Conservation (phyloP, 2,329 filamentous ascomycete species). For the Colletotrichum noveboracense region DNA sequence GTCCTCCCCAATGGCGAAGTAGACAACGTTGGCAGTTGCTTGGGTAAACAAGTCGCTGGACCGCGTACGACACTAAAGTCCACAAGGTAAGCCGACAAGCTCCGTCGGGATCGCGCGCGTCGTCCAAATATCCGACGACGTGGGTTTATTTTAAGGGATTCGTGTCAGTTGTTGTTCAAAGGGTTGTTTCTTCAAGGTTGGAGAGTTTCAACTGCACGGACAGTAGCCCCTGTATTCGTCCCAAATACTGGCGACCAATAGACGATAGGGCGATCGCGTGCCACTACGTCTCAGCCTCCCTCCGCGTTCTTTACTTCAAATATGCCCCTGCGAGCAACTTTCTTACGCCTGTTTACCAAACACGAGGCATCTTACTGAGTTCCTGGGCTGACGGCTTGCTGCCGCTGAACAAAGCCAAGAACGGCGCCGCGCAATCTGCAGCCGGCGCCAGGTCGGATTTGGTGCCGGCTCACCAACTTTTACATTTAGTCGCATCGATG, state of each 20-base stretch:
- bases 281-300: conserved; percentile 5
- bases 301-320: background rate
- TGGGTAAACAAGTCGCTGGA: background rate
- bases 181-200: conserved; percentile 11
- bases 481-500: background rate
- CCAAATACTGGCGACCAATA: conserved; percentile 9
- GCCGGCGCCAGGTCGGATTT: background rate
- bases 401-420: background rate
- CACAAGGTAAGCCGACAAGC: background rate
- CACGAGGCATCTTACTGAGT: background rate
- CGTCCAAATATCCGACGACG: background rate
- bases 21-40: background rate
- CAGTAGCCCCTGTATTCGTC: conserved; percentile 18
- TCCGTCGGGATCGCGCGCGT: background rate
- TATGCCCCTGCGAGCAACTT: background rate
- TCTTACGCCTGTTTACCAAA: background rate
- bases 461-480: background rate
- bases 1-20: background rate
- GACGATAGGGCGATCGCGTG: conserved; percentile 6
- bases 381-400: background rate
- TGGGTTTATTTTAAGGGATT: background rate
- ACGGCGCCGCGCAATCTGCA: background rate
- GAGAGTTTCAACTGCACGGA: conserved; percentile 16
- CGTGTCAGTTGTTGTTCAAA: background rate
- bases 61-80: background rate